Base-by-base conservation (phyloP, 768 basidiomycete species). In the Steccherinum ochraceum region DNA sequence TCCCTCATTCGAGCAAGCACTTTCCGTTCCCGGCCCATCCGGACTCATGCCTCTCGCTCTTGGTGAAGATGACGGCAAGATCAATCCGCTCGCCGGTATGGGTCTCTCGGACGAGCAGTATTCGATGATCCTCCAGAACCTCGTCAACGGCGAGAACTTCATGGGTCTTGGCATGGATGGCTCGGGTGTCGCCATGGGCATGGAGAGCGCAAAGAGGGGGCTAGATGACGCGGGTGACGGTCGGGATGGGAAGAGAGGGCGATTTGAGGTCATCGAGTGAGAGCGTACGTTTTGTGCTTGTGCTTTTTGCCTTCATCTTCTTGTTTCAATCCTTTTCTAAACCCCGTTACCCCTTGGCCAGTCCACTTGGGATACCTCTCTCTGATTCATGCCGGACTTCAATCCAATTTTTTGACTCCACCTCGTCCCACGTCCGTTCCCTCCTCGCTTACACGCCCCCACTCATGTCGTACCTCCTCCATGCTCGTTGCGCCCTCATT, bases 91-190 rank as follows among this genome's bases (percentile, higher is more conserved):
- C 40, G 87, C 85, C 13, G 86, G 83, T 16, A 87, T 93, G 81
- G 93, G 92, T 12, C 77, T 94, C 49, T 80, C 84, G 13, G 91
- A 94, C 59, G 89, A 93, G 62, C 89, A 93, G 66, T 96, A 94
- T 69, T 78, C 78, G 49, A 64, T 80, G 54, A 89, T 94, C 51
- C 65, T 94, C 56, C 81, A 84, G 64, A 84, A 80, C 49, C 74
- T 93, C 52, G 80, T 89, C 40, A 77, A 69, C 60, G 81, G 78
- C 24, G 87, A 87, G 56, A 73, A 74, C 3, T 75, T 85, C 61
- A 66, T 72, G 65, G 74, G 70, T 12, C 61, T 73, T 23, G 35
- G 35, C n/a, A 39, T 39, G 35, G 35, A 39, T 39, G 35, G 35
- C 35, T 11, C n/a, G 11, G 35, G 35, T 39, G 44, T 21, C 45